Evolutionary conservation across 805 yeast genomes (phyloP), one percentile per base, ranked within the genome.

Genomic region (Clavispora vitiphila): DNA sequence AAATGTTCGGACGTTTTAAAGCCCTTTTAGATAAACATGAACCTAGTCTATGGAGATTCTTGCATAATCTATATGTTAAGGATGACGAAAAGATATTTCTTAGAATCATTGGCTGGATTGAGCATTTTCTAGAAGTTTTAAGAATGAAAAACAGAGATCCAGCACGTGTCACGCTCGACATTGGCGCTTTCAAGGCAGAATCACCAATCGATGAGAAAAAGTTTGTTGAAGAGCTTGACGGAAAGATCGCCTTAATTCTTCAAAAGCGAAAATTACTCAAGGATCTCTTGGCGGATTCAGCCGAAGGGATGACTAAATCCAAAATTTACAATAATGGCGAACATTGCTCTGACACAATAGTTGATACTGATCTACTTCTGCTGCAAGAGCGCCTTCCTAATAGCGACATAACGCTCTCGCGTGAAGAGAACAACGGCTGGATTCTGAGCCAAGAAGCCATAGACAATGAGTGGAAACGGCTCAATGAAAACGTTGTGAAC

Each of bases 11-110:
- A 47, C 72, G 76, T 34, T 76, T 91, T 30, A 77, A 84, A 57
- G 69, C 68, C 9, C 64, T 91, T 15, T 74, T 88, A 32, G 80
- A 80, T 34, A 76, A 77, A 22, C 95, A 90, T 59, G 86, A 86
- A 49, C 80, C 77, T 42, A 71, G 81, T 10, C 72, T 86, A 37
- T 86, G 86, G 69, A 67, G 67, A 40, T 93, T 91, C 55, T 71
- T 91, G 43, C 91, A 87, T 56, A 81, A 84, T 40, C 77, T 89
- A n/a, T 89, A 90, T 60, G 47, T 72, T n/a, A 79, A 85, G 48
- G 98, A 91, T 56, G 69, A 78, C 27, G 76, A 77, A 24, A 77
- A 80, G 4, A 64, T 91, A 5, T 91, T 91, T 63, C 78, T 81
- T 38, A 80, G 80, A 4, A 64, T 93, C 39, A 72, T 87, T 35